These are phyloP conservation scores for Eucalyptus virginea DNA, from an alignment of 345 rosid genomes.

Conservation along the genomic window DNA sequence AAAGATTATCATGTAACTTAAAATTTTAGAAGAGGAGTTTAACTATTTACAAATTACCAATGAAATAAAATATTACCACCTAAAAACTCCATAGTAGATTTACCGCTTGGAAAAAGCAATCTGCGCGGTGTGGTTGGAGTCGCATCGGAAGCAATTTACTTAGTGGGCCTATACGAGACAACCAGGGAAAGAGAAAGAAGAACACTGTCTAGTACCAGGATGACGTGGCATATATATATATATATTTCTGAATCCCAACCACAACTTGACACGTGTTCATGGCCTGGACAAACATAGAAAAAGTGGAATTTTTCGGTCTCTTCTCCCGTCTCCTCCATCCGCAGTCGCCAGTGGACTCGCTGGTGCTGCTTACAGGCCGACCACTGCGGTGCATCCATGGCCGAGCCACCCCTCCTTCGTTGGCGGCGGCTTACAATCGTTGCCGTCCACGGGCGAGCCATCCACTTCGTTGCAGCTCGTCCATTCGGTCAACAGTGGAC, in stretches of 20 bases:
- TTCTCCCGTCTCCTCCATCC: not conserved
- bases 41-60: not conserved
- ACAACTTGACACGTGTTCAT: not conserved
- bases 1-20: not conserved
- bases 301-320: not conserved
- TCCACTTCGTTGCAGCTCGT: not conserved
- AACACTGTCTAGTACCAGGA: not conserved
- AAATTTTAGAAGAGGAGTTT: not conserved
- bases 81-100: not conserved
- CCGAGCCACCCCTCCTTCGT: not conserved
- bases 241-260: not conserved
- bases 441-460: not conserved
- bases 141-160: not conserved
- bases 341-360: not conserved
- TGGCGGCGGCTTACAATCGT: not conserved
- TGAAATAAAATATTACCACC: no score
- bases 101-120: not conserved
- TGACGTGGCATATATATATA: not conserved
- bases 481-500: not conserved
- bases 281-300: not conserved
- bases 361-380: not conserved
- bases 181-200: not conserved
- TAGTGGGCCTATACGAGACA: not conserved
- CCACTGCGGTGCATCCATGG: not conserved
- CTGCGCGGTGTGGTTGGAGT: not conserved